Base-by-base conservation (phyloP, 805 yeast genomes). In the Wickerhamiella sergipiensis region DNA sequence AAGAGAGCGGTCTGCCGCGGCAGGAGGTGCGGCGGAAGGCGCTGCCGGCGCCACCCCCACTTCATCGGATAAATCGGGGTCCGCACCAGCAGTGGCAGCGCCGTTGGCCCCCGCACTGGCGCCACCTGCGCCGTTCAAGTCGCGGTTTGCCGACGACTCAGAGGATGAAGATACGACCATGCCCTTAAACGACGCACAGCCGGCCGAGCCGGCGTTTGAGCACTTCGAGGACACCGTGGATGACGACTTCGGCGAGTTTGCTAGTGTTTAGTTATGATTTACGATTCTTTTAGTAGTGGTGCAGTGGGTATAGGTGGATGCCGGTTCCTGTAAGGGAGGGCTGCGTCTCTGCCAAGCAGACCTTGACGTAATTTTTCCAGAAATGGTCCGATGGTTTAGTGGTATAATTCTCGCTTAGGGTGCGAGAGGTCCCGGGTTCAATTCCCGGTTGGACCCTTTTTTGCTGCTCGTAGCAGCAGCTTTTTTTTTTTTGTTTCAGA, bases 351-450 rank as follows among this genome's bases (percentile, higher is more conserved):
- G n/a, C n/a, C n/a, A n/a, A n/a, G n/a, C n/a, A n/a, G n/a, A n/a
- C n/a, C n/a, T n/a, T n/a, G n/a, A n/a, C n/a, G n/a, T n/a, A n/a
- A n/a, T 24, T 24, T 8, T 8, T 8, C 26, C 26, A 24, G 26
- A 24, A 29, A 29, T 29, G 49, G 58, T 51, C 47, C 40, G 40
- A 56, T 55, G 58, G 58, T 55, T 57, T 55, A 55, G 58, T 52
- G 58, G 58, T 50, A 55, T 55, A 57, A 55, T 55, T 50, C 49
- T 52, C 51, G 58, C 53, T 54, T 55, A 47, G 53, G 17, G 46
- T 57, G 53, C 58, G 58, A 52, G 49, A 55, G 58, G 58, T 55
- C 57, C 58, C 58, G 58, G 50, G 58, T 55, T 55, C 58, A 53
- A 55, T 48, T 55, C 58, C 50, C 58, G 58, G 58, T 56, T 52